These are phyloP conservation scores for Solanum appendiculatum DNA, from an alignment of 257 asterid genomes.

Conservation along the genomic window DNA sequence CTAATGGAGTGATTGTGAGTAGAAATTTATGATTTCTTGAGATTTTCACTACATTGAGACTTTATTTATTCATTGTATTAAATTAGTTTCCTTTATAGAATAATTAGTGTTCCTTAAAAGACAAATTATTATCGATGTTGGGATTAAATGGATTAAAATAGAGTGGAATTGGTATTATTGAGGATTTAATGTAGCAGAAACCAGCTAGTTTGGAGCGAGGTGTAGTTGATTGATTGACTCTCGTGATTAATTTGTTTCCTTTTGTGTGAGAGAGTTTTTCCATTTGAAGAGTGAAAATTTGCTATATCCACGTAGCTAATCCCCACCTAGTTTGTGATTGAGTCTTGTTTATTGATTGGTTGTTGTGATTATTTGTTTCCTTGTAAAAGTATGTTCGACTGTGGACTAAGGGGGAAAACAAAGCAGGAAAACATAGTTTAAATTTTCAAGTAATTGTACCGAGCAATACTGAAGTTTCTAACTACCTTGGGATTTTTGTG, in stretches of 20 bases:
- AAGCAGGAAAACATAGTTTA: not conserved
- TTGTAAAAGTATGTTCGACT: not conserved
- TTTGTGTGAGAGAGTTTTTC: not conserved
- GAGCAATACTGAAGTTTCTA: not conserved
- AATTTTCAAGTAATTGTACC: not conserved
- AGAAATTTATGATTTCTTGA: not conserved
- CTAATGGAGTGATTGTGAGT: not conserved
- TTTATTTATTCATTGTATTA: not conserved
- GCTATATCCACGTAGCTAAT: not conserved
- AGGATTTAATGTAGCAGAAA: not conserved
- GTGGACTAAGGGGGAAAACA: not conserved
- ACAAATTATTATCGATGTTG: not conserved
- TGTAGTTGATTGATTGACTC: not conserved
- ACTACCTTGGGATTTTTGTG: not conserved
- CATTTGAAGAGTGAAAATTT: not conserved
- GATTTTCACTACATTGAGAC: not conserved
- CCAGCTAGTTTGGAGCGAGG: not conserved
- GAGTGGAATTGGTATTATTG: not conserved
- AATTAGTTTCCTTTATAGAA: not conserved
- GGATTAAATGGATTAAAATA: not conserved
- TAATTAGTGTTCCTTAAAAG: not conserved
- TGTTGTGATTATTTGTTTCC: not conserved
- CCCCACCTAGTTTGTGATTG: not conserved
- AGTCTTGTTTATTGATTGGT: not conserved
- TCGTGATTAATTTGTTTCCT: not conserved